These are phyloP conservation scores for Tolypocladium ophioglossoides DNA, from an alignment of 2,329 filamentous ascomycete genomes.

Conservation along the genomic window DNA sequence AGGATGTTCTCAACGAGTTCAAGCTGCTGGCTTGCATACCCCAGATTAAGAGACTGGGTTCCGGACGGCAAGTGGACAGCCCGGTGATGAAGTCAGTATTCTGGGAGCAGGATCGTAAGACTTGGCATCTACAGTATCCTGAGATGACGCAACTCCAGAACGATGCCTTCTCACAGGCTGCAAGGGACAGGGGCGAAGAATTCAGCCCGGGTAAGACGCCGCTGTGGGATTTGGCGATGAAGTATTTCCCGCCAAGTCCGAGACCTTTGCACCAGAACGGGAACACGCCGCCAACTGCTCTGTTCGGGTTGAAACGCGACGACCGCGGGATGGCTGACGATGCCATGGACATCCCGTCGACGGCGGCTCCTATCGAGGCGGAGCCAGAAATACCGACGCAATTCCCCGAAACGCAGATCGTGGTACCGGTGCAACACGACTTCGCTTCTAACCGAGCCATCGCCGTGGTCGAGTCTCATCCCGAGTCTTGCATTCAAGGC, in stretches of 20 bases:
- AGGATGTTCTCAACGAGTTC: slow-evolving; percentile 30
- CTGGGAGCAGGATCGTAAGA: slow-evolving; percentile 45
- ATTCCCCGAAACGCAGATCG: slow-evolving; percentile 22
- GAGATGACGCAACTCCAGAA: slow-evolving; percentile 52
- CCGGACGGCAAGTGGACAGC: slow-evolving; percentile 46
- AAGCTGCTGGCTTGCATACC: slow-evolving; percentile 38
- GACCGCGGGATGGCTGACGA: slow-evolving; percentile 15
- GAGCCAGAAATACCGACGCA: slow-evolving; percentile 25
- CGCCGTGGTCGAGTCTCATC: slow-evolving; percentile 55
- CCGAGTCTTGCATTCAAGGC: slow-evolving; percentile 52
- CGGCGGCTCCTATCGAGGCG: slow-evolving; percentile 15
- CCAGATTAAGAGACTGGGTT: slow-evolving; percentile 35
- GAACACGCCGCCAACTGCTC: not conserved
- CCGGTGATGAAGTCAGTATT: slow-evolving; percentile 45
- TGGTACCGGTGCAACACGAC: slow-evolving; percentile 22
- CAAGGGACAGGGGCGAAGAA: slow-evolving; percentile 36
- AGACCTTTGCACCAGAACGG: slow-evolving; percentile 5
- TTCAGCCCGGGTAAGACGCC: slow-evolving; percentile 41
- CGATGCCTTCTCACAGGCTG: slow-evolving; percentile 43
- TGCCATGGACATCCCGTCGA: slow-evolving; percentile 18
- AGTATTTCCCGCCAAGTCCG: slow-evolving; percentile 40
- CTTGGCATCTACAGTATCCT: slow-evolving; percentile 52
- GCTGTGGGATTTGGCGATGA: slow-evolving; percentile 48
- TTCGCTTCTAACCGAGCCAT: slow-evolving; percentile 33
- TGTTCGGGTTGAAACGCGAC: slow-evolving; percentile 12